phyloP scores from a whole-genome alignment of 2,329 filamentous ascomycete genomes.

The Neonectria neomacrospora region DNA sequence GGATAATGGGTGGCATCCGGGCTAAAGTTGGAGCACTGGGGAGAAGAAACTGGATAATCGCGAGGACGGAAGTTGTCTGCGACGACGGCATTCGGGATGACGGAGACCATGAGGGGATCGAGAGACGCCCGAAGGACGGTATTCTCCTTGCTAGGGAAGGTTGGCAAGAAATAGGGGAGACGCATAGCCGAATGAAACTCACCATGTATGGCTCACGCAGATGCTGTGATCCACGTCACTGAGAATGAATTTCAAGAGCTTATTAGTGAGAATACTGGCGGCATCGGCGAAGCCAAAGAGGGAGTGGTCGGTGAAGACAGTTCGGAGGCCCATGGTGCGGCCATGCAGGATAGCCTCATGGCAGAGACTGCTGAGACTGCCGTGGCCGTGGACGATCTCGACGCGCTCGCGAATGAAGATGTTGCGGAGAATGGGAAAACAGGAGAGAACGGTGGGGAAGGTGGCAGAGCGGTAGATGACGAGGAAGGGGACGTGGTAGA shows the following conservation, averaged over 20 bases:
- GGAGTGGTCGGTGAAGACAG: slow-evolving; percentile 97
- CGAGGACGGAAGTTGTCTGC: slow-evolving; percentile 91
- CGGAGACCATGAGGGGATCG: slow-evolving; percentile 96
- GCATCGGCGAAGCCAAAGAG: slow-evolving; percentile 98
- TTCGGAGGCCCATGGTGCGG: slow-evolving; percentile 93
- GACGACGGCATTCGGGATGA: slow-evolving; percentile 97
- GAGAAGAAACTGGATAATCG: slow-evolving; percentile 52
- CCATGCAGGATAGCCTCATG: slow-evolving; percentile 96
- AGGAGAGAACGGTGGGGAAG: slow-evolving; percentile 97
- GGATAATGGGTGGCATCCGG: slow-evolving; percentile 50
- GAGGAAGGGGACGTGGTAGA: slow-evolving; percentile 96
- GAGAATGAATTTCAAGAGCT: slow-evolving; percentile 92
- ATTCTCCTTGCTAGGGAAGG: slow-evolving; percentile 83
- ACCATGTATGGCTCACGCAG: slow-evolving; percentile 98
- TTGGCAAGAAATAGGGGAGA: slow-evolving; percentile 29
- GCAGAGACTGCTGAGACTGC: slow-evolving; percentile 89
- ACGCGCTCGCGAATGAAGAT: slow-evolving; percentile 95
- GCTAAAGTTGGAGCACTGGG: slow-evolving; percentile 48
- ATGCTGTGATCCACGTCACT: slow-evolving; percentile 99
- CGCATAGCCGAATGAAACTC: slow-evolving; percentile 41
- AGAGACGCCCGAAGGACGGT: slow-evolving; percentile 94
- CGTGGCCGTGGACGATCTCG: slow-evolving; percentile 98
- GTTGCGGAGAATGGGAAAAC: slow-evolving; percentile 97
- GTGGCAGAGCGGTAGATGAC: slow-evolving; percentile 94
- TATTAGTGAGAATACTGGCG: slow-evolving; percentile 95